phyloP scores from a whole-genome alignment of 75 land plant species.

The Sequoia sempervirens region DNA sequence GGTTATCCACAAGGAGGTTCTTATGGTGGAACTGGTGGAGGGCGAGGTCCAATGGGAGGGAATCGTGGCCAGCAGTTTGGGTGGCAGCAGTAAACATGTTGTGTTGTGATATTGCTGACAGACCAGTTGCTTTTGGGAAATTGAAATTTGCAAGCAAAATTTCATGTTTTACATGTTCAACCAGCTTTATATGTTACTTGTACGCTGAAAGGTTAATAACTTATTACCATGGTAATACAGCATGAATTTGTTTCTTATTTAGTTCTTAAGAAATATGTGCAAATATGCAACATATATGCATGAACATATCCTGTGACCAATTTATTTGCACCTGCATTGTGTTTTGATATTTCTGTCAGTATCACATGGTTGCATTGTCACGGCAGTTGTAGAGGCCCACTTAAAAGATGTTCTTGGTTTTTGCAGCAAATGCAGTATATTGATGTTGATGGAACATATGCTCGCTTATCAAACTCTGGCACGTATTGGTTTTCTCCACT shows the following conservation, averaged over 20 bases:
- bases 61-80: slow-evolving; percentile 57
- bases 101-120: not conserved
- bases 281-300: not conserved
- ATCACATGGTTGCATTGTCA: not conserved
- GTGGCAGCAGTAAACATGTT: slow-evolving; percentile 30
- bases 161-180: not conserved
- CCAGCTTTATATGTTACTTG: not conserved
- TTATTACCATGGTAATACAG: not conserved
- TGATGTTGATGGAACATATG: not conserved
- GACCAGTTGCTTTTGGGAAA: not conserved
- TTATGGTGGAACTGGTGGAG: slow-evolving; percentile 36
- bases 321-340: not conserved
- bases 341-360: not conserved
- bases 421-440: not conserved
- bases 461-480: not conserved
- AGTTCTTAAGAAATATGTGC: not conserved
- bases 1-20: slow-evolving; percentile 43
- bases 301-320: not conserved
- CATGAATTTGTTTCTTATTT: not conserved
- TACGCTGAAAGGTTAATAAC: not conserved
- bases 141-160: not conserved
- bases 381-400: not conserved
- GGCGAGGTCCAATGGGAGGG: slow-evolving; percentile 44
- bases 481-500: not conserved
- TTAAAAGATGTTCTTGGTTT: not conserved